Evolutionary conservation across 2,329 filamentous ascomycete species (phyloP).

Genomic region (Pestalotiopsis fici): DNA sequence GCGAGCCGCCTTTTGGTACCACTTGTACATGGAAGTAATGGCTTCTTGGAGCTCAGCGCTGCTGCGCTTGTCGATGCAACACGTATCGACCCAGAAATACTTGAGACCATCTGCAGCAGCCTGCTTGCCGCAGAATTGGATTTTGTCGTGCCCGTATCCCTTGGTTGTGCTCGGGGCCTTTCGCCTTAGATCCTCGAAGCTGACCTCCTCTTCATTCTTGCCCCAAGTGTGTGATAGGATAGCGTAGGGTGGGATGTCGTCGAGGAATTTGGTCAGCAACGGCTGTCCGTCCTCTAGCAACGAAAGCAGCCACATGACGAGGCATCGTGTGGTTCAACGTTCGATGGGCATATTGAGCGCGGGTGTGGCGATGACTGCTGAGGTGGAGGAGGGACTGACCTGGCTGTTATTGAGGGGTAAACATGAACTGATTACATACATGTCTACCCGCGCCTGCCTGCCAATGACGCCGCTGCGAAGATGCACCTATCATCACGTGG

Average conservation of each 20-base stretch:
- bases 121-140: background rate
- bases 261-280: background rate
- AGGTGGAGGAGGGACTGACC: no score
- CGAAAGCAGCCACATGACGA: background rate
- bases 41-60: constrained; percentile 17
- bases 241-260: background rate
- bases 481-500: no score
- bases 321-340: background rate
- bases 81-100: constrained; percentile 5
- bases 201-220: background rate
- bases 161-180: background rate
- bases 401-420: no score
- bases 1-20: constrained; percentile 15
- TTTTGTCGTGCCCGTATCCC: background rate
- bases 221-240: constrained; percentile 5
- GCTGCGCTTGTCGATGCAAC: constrained; percentile 18
- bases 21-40: constrained; percentile 19
- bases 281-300: background rate
- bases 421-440: no score
- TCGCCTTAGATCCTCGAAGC: background rate
- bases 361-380: no score
- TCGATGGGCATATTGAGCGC: no score
- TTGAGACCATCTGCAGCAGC: background rate
- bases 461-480: no score
- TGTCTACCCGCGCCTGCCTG: no score